Base-by-base conservation (phyloP, 306 rosid species). In the Glycine soja region DNA sequence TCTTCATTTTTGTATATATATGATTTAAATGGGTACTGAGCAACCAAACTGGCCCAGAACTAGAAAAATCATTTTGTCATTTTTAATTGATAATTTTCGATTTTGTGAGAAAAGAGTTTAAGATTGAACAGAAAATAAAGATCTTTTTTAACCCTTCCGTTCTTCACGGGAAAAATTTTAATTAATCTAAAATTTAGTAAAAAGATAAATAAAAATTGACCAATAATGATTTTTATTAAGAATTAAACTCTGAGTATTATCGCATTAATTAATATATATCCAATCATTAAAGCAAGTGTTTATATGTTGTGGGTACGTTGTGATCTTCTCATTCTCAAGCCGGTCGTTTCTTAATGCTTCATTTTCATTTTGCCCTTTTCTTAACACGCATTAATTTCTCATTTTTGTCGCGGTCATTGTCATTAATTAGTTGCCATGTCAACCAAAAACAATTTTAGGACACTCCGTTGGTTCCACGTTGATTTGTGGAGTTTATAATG, bases 321-420 rank as follows among this genome's bases (percentile, higher is more conserved):
- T n/a, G n/a, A n/a, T n/a, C n/a, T n/a, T n/a, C n/a, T n/a, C n/a
- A n/a, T n/a, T n/a, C n/a, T n/a, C n/a, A n/a, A n/a, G n/a, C n/a
- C n/a, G n/a, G n/a, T n/a, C n/a, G n/a, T n/a, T n/a, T n/a, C n/a
- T n/a, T n/a, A n/a, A n/a, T 7, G 45, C 42, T 72, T 58, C 69
- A 24, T 70, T 75, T 75, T 75, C 70, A 75, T 59, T 46, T 48
- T 70, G 34, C 72, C 11, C 53, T 65, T 34, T 61, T 61, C 43
- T 62, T 36, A 11, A 63, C 45, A 63, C 46, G 19, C 24, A n/a
- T n/a, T n/a, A n/a, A 64, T 64, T 64, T 36, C 45, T 62, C 45
- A 13, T 36, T 34, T 19, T 62, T 67, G n/a, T 42, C 3, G 42
- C 2, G 16, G 72, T 67, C 15, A 8, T 6, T 10, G 34, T 67